Evolutionary conservation across 805 yeast species (phyloP).

Genomic region (Starmerella bacillaris): DNA sequence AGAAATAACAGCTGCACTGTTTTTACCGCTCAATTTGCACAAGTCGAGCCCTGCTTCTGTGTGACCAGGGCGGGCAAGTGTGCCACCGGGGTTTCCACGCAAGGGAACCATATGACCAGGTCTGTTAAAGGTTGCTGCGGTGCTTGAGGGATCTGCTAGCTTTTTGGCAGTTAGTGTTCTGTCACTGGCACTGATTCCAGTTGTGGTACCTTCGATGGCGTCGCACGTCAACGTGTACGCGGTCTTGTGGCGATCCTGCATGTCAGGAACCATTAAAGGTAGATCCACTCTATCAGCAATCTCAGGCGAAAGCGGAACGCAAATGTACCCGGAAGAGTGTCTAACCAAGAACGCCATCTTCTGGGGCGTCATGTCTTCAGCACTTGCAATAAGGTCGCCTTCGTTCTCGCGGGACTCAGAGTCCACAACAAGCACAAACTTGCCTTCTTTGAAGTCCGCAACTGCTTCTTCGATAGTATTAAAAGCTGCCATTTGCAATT

Average conservation of each 20-base stretch:
- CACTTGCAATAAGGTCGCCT: constrained; percentile 93
- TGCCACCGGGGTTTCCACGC: constrained; percentile 75
- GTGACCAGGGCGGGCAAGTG: constrained; percentile 73
- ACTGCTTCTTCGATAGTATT: constrained; percentile 51
- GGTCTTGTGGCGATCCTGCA: constrained; percentile 79
- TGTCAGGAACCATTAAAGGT: constrained; percentile 52
- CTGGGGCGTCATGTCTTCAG: constrained; percentile 54
- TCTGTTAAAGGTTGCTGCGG: constrained; percentile 51
- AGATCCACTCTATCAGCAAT: constrained; percentile 66
- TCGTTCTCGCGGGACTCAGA: constrained; percentile 93
- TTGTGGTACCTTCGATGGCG: constrained; percentile 71
- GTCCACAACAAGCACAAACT: constrained; percentile 88
- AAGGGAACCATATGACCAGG: constrained; percentile 94
- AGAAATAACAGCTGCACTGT: constrained; percentile 82
- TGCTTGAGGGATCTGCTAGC: constrained; percentile 43
- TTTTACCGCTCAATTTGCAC: constrained; percentile 54
- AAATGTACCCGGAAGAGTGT: constrained; percentile 60
- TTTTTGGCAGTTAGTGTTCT: constrained; percentile 64
- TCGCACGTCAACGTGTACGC: constrained; percentile 93
- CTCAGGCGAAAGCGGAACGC: constrained; percentile 67
- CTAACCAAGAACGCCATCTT: constrained; percentile 90
- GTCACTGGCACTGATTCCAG: constrained; percentile 92
- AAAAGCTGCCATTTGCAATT: constrained; percentile 24
- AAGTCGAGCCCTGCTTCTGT: constrained; percentile 94
- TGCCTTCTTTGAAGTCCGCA: constrained; percentile 54